Base-by-base conservation (phyloP, 2,329 filamentous ascomycete genomes). In the Talaromyces sp. region DNA sequence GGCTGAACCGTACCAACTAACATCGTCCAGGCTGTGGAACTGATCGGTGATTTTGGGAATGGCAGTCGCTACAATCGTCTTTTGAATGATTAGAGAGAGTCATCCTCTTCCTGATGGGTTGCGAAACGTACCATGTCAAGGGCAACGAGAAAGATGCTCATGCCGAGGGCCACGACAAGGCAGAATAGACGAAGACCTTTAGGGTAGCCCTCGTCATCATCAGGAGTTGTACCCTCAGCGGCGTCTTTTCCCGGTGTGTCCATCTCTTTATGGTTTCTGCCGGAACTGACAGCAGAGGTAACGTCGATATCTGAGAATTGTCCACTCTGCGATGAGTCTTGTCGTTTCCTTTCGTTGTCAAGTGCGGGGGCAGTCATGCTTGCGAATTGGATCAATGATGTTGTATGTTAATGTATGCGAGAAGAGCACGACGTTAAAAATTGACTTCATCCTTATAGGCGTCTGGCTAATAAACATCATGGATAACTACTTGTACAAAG, bases 61-160 rank as follows among this genome's bases (percentile, higher is more conserved):
- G 14, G 71, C 72, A 0, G 73, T 75, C 8, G 72, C 69, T 39
- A 75, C 71, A 59, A 75, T 76, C 1, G 70, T 74, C 64, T 70
- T 67, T 46, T 50, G 25, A 50, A 31, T 16, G 14, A 31, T 31
- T 16, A 50, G 25, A 50, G 4, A 28, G 11, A 9, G 16, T 3
- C 14, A 2, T 50, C 9, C 46, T n/a, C 25, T 31, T 14, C 3
- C 5, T 50, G 14, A n/a, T 12, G 4, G 8, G 9, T 42, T n/a
- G 14, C n/a, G 5, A 44, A 11, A 11, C 39, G n/a, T 46, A 58
- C 46, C 46, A 50, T 50, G 52, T 76, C 74, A 61, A 78, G 66
- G 14, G 76, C 73, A 58, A 77, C 69, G 31, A 76, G 72, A 63
- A 78, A 77, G 9, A 77, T 70, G 12, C 72, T 71, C n/a, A 77